These are phyloP conservation scores for Cutaneotrichosporon sp. DNA, from an alignment of 1,284 basidiomycete species.

Conservation along the genomic window DNA sequence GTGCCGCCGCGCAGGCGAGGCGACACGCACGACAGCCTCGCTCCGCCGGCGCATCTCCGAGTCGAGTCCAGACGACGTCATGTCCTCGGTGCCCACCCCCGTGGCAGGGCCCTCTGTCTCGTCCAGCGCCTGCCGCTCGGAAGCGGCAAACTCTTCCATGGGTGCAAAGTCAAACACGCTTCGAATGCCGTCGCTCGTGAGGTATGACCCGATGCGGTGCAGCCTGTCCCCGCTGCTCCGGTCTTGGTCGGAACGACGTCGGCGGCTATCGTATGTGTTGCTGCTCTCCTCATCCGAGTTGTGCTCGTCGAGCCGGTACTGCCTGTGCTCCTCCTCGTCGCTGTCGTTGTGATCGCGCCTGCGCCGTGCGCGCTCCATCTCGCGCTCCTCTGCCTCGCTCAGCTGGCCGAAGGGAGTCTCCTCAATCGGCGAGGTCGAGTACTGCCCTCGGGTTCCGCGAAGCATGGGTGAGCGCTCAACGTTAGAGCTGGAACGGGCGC, in stretches of 20 bases:
- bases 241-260: background rate
- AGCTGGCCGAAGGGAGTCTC: conserved; percentile 47
- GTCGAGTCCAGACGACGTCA: background rate
- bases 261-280: conserved; percentile 5
- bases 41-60: background rate
- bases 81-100: conserved; percentile 5
- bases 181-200: conserved; percentile 7
- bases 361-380: conserved; percentile 41
- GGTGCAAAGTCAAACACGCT: conserved; percentile 65
- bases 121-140: conserved; percentile 58
- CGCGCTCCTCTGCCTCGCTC: conserved; percentile 46
- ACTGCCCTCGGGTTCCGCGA: conserved; percentile 21
- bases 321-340: conserved; percentile 8
- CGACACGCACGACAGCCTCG: background rate
- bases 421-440: conserved; percentile 41
- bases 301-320: conserved; percentile 19
- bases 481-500: conserved; percentile 42
- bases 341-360: conserved; percentile 14
- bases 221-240: background rate
- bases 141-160: conserved; percentile 73
- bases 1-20: background rate
- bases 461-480: conserved; percentile 25
- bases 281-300: conserved; percentile 7
- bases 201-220: background rate
- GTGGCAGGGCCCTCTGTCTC: conserved; percentile 32